Evolutionary conservation across 768 basidiomycete genomes (phyloP), one percentile per base, ranked within the genome.

Genomic region (Serpula lacrymans): DNA sequence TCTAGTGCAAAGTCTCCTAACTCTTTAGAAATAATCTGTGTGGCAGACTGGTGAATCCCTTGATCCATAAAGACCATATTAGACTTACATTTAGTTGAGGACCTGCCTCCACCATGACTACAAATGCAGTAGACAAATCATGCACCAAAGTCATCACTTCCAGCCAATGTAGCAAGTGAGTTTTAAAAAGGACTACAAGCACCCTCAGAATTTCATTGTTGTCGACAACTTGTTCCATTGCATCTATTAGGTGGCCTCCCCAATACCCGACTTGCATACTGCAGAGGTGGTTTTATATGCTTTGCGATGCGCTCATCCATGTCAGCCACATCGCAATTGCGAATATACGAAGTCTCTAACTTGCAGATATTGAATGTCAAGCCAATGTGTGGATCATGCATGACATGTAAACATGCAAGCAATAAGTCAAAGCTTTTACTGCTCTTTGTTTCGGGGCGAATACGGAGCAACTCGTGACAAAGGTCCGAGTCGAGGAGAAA

Each of bases 61-160:
- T 16, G 17, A 20, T n/a, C 12, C 6, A 5, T 6, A 4, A 31
- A 35, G 30, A 3, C 28, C 12, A 28, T 21, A 26, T 22, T 12
- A 13, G 37, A 16, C 12, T 22, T 21, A 21, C 7, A 44, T 54
- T 36, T 26, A 61, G 59, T 24, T 47, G 39, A 21, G 54, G n/a
- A n/a, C n/a, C n/a, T n/a, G n/a, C n/a, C n/a, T n/a, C n/a, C n/a
- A 9, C 59, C 59, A 61, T 35, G 49, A 56, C 39, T 52, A 53
- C 26, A 61, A 28, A 11, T 42, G 54, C 31, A 52, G 41, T 46
- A 59, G 52, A 6, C 47, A 35, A 16, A 51, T 52, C 8, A 59
- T 63, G 13, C 21, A 22, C 13, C 17, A 29, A 44, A n/a, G 13
- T 12, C 42, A 21, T 40, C 37, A 42, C 4, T 16, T 23, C 34